Evolutionary conservation across 2,329 filamentous ascomycete species (phyloP).

Genomic region (Coniochaeta prunicola): DNA sequence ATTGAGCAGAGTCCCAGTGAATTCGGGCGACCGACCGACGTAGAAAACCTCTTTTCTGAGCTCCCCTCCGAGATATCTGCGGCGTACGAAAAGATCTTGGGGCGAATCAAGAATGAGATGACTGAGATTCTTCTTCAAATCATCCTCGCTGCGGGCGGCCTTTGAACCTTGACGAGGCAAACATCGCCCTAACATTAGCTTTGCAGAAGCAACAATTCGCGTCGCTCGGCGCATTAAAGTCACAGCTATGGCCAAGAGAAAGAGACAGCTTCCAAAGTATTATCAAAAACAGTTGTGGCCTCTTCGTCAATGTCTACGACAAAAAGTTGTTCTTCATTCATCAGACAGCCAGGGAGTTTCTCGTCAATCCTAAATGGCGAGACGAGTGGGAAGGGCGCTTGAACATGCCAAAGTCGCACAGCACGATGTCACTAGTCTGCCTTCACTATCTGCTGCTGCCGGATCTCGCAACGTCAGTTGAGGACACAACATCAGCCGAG

Average conservation of each 20-base stretch:
- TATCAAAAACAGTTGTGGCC: conserved; percentile 13
- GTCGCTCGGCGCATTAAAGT: conserved; percentile 1
- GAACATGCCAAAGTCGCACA: conserved; percentile 6
- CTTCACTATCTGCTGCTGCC: conserved; percentile 7
- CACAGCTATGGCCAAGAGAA: conserved; percentile 1
- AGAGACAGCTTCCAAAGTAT: conserved; percentile 5
- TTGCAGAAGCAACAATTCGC: background rate
- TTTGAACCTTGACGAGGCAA: conserved; percentile 11
- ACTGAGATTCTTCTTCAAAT: conserved; percentile 8
- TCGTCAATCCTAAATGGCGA: conserved; percentile 7
- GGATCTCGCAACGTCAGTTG: conserved; percentile 5
- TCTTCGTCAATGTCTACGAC: conserved; percentile 14
- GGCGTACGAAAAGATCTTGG: conserved; percentile 18
- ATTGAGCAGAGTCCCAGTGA: conserved; percentile 13
- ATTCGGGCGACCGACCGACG: conserved; percentile 6
- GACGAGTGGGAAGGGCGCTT: conserved; percentile 8
- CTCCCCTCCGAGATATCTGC: conserved; percentile 14
- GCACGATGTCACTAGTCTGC: conserved; percentile 9
- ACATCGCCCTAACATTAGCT: conserved; percentile 8
- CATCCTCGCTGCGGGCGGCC: conserved; percentile 10
- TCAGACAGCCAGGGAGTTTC: conserved; percentile 16
- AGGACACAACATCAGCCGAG: no score
- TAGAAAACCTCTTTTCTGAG: conserved; percentile 7
- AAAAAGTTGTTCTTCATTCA: conserved; percentile 15
- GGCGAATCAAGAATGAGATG: conserved; percentile 1